Percentiles rank a stretch among this genome's conserved stretches.
Evolutionary conservation across 768 basidiomycete species (phyloP).

Genomic region (Lenzites betulinus): DNA sequence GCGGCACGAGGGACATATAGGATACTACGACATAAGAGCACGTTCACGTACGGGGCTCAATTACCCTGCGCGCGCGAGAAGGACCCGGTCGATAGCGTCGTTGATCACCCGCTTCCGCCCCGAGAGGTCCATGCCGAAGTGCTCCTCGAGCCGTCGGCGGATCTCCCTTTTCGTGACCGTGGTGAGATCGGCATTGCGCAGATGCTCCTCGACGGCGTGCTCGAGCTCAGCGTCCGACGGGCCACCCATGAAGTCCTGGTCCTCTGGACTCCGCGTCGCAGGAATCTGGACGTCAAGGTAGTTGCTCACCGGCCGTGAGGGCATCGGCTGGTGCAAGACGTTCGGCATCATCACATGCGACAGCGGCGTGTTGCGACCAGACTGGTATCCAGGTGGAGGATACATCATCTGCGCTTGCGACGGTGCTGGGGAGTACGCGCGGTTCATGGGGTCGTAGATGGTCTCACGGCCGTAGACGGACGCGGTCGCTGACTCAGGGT

Average conservation of each 20-base stretch:
- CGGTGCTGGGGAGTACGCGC: slow-evolving; percentile 70
- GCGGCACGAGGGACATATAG: not conserved
- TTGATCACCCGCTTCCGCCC: slow-evolving; percentile 75
- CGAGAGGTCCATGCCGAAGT: slow-evolving; percentile 77
- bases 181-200: slow-evolving; percentile 82
- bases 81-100: slow-evolving; percentile 69
- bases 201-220: slow-evolving; percentile 67
- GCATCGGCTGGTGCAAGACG: slow-evolving; percentile 59
- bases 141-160: slow-evolving; percentile 77
- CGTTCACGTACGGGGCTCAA: not conserved
- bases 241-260: slow-evolving; percentile 46
- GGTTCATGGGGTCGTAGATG: slow-evolving; percentile 66
- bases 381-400: slow-evolving; percentile 72
- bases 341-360: slow-evolving; percentile 22
- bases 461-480: slow-evolving; percentile 90
- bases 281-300: slow-evolving; percentile 77
- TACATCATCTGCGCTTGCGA: slow-evolving; percentile 53
- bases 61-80: slow-evolving; percentile 51
- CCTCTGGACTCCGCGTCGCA: slow-evolving; percentile 51
- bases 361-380: slow-evolving; percentile 68
- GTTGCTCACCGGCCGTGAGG: slow-evolving; percentile 72
- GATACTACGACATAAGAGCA: not conserved
- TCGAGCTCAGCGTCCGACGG: slow-evolving; percentile 78
- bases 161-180: slow-evolving; percentile 92
- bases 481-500: slow-evolving; percentile 74